Conservation (phyloP, 208 protist species). For the Spironucleus salmonicida region DNA sequence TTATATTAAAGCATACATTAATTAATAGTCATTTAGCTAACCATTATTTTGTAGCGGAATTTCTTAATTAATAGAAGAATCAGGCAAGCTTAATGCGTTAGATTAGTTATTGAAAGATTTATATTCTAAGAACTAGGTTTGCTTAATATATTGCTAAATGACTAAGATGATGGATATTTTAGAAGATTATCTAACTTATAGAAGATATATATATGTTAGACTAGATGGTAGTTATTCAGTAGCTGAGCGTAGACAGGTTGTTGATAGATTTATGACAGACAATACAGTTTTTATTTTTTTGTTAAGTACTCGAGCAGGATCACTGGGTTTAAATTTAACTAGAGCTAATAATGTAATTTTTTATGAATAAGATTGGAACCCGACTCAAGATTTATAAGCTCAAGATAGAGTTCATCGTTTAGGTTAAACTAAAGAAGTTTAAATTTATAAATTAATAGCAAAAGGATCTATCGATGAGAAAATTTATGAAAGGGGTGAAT, state of each 20-base stretch:
- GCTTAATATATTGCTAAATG: slow-evolving; percentile 97
- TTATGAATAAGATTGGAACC: slow-evolving; percentile 97
- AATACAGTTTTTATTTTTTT: slow-evolving; percentile 80
- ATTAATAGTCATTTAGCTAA: no score
- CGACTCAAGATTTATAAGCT: slow-evolving; percentile 59
- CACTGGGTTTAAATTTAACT: slow-evolving; percentile 90
- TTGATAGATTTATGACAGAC: slow-evolving; percentile 52
- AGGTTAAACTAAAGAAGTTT: slow-evolving; percentile 52
- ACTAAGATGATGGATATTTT: slow-evolving; percentile 84
- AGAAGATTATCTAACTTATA: slow-evolving; percentile 71
- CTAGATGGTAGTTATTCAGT: slow-evolving; percentile 39
- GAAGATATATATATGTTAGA: slow-evolving; percentile 50
- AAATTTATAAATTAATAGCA: slow-evolving; percentile 63
- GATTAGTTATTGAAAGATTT: slow-evolving; percentile 56
- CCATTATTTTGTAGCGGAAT: no score
- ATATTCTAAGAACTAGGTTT: slow-evolving; percentile 56
- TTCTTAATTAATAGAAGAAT: slow-evolving; percentile 44
- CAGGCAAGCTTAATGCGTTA: slow-evolving; percentile 49
- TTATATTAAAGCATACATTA: no score
- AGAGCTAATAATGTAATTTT: slow-evolving; percentile 96
- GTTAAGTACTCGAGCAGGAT: slow-evolving; percentile 79
- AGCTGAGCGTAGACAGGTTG: slow-evolving; percentile 31
- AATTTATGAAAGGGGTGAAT: slow-evolving; percentile 59
- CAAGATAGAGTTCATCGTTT: slow-evolving; percentile 64
- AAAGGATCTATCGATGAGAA: slow-evolving; percentile 59